phyloP scores from a whole-genome alignment of 2,329 filamentous ascomycete species.

The Diplodia scrobiculata region DNA sequence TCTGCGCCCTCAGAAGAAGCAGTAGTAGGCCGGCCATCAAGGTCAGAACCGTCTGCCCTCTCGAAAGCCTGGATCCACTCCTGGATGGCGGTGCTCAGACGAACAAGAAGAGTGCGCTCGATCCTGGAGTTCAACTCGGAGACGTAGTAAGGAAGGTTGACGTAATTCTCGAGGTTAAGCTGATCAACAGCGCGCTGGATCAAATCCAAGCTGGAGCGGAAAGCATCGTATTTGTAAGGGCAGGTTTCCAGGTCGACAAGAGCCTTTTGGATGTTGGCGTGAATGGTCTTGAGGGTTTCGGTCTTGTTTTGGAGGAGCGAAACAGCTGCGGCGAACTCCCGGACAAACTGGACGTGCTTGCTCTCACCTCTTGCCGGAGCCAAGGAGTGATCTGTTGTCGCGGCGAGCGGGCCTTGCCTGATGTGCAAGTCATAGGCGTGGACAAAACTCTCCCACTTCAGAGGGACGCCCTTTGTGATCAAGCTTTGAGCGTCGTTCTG shows the following conservation, averaged over 20 bases:
- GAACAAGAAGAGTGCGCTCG: slow-evolving; percentile 74
- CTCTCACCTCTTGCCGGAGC: slow-evolving; percentile 65
- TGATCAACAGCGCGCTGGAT: slow-evolving; percentile 95
- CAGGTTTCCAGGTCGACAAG: slow-evolving; percentile 82
- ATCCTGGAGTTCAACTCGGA: slow-evolving; percentile 82
- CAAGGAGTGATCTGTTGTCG: slow-evolving; percentile 47
- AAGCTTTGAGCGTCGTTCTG: slow-evolving; percentile 84
- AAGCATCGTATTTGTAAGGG: slow-evolving; percentile 75
- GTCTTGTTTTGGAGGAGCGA: slow-evolving; percentile 89
- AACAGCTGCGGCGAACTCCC: slow-evolving; percentile 85
- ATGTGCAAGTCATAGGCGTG: slow-evolving; percentile 93
- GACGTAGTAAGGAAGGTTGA: slow-evolving; percentile 91
- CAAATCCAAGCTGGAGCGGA: slow-evolving; percentile 76
- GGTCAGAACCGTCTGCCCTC: slow-evolving; percentile 45
- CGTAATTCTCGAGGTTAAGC: slow-evolving; percentile 92
- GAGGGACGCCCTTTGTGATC: slow-evolving; percentile 80
- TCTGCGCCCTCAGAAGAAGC: slow-evolving; percentile 42
- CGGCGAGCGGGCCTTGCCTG: slow-evolving; percentile 62
- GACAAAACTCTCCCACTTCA: slow-evolving; percentile 97
- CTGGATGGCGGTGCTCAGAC: slow-evolving; percentile 79
- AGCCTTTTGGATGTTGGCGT: slow-evolving; percentile 78
- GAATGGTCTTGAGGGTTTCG: slow-evolving; percentile 72
- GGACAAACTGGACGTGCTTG: slow-evolving; percentile 94
- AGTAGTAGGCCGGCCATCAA: slow-evolving; percentile 54
- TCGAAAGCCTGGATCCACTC: slow-evolving; percentile 88